phyloP scores from a whole-genome alignment of 2,329 filamentous ascomycete species.

The Curvularia sp. region DNA sequence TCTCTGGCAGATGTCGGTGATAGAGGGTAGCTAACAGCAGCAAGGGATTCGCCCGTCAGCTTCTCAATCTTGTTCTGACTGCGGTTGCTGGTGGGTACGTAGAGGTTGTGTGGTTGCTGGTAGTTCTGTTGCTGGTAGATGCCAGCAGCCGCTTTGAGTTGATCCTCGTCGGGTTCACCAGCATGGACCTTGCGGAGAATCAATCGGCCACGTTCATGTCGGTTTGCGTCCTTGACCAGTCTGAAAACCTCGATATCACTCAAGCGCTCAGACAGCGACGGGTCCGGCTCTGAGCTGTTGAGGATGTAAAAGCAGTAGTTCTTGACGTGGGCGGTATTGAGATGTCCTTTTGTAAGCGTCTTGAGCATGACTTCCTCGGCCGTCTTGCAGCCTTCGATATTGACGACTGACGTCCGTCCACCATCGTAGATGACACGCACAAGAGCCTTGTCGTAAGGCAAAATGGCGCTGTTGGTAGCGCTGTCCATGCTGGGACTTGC shows the following conservation, averaged over 20 bases:
- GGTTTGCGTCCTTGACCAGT: constrained; percentile 84
- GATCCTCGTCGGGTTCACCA: constrained; percentile 85
- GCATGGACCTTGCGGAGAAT: constrained; percentile 93
- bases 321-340: constrained; percentile 88
- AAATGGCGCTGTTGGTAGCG: constrained; percentile 74
- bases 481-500: constrained; percentile 86
- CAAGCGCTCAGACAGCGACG: constrained; percentile 79
- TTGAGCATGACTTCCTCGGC: constrained; percentile 92
- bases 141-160: constrained; percentile 84
- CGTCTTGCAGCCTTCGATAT: constrained; percentile 88
- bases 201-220: constrained; percentile 86
- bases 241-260: constrained; percentile 88
- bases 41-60: constrained; percentile 85
- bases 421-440: constrained; percentile 93
- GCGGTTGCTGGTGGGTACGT: constrained; percentile 71
- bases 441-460: constrained; percentile 85
- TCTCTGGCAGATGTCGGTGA: constrained; percentile 76
- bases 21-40: constrained; percentile 83
- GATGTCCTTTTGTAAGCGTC: constrained; percentile 84
- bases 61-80: constrained; percentile 90
- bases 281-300: constrained; percentile 82
- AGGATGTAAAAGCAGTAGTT: constrained; percentile 98
- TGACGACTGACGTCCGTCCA: constrained; percentile 90
- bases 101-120: constrained; percentile 70
- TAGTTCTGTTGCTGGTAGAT: constrained; percentile 85